phyloP scores from a whole-genome alignment of 306 rosid species.

The Quercus gilva region DNA sequence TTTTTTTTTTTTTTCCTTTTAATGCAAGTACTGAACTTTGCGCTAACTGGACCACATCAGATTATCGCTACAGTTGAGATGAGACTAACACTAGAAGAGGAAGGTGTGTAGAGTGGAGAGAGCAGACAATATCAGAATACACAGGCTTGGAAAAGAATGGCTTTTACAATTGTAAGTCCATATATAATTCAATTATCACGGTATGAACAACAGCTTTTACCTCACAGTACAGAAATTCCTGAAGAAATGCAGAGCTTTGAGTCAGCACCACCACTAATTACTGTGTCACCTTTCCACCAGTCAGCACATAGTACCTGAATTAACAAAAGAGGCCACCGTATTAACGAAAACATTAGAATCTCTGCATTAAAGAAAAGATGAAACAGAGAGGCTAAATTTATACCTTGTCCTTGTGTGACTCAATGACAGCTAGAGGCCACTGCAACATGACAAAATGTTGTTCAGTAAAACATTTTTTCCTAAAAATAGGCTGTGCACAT shows the following conservation, averaged over 20 bases:
- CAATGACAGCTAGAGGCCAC: conserved; percentile 85
- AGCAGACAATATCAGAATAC: background rate
- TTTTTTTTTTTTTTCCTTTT: too few species aligned
- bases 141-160: background rate
- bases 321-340: conserved; percentile 3
- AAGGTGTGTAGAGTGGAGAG: background rate
- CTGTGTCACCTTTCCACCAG: conserved; percentile 84
- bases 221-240: conserved; percentile 51
- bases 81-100: background rate
- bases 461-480: conserved; percentile 6
- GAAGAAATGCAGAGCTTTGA: conserved; percentile 78
- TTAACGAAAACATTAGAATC: background rate
- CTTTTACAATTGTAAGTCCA: background rate
- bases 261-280: conserved; percentile 91
- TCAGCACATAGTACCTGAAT: conserved; percentile 79
- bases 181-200: background rate
- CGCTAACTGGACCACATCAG: background rate
- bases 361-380: background rate
- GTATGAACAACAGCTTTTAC: background rate
- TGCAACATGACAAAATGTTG: conserved; percentile 40
- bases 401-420: conserved; percentile 83
- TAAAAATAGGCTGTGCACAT: background rate
- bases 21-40: background rate
- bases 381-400: background rate
- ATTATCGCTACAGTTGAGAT: background rate